phyloP scores from a whole-genome alignment of 2,329 filamentous ascomycete species.

The Dissoconium aciculare region DNA sequence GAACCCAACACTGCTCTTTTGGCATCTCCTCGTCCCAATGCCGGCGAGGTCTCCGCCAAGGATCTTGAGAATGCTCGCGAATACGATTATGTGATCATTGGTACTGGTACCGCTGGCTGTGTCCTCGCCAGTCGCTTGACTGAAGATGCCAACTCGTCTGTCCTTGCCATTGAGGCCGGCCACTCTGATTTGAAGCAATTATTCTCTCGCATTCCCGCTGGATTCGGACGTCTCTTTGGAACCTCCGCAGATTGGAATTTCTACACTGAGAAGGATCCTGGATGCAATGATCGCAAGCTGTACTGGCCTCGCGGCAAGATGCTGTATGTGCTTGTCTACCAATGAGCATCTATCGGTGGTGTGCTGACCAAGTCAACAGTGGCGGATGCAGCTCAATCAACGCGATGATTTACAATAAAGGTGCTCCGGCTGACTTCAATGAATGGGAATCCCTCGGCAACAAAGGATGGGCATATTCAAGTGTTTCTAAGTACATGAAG shows the following conservation, averaged over 20 bases:
- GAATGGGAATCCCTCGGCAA: constrained; percentile 10
- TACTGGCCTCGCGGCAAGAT: constrained; percentile 8
- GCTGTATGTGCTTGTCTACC: constrained; percentile 1
- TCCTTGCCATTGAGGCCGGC: constrained; percentile 19
- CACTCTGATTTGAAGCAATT: constrained; percentile 12
- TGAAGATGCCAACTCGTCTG: constrained; percentile 16
- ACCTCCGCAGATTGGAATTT: constrained; percentile 9
- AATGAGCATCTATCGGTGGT: too few relatives aligned
- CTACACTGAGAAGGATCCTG: constrained; percentile 6
- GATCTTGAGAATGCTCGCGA: constrained; percentile 6
- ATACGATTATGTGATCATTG: constrained; percentile 21
- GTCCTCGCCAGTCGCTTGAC: constrained; percentile 20
- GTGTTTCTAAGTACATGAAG: constrained; percentile 4
- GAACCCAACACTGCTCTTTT: constrained; percentile 9
- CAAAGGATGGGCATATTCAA: constrained; percentile 5
- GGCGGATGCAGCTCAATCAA: constrained; percentile 10
- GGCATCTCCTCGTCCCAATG: constrained; percentile 6
- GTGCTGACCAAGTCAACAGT: too few relatives aligned
- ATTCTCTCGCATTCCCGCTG: constrained; percentile 10
- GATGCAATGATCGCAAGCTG: constrained; percentile 5
- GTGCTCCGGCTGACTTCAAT: constrained; percentile 7
- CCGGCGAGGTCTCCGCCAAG: constrained; percentile 3
- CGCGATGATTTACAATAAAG: constrained; percentile 11
- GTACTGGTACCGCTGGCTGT: constrained; percentile 18
- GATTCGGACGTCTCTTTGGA: constrained; percentile 7